Percentiles rank a stretch among this genome's conserved stretches.
These are phyloP conservation scores for Tolypocladium cylindrosporum DNA, from an alignment of 2,329 filamentous ascomycete genomes.

Conservation along the genomic window DNA sequence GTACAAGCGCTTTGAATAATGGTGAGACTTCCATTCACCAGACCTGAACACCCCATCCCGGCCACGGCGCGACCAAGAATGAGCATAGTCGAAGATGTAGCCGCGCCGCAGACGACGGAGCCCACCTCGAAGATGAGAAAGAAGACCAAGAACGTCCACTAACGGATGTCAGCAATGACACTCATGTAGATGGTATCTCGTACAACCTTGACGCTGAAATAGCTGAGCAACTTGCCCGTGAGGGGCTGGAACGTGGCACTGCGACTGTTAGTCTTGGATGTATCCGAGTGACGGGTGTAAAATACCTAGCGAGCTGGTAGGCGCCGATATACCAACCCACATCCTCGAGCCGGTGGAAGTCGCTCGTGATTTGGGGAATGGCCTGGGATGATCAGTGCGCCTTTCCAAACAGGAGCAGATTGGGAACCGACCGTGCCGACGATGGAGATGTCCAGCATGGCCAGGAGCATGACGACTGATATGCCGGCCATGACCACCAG, in stretches of 20 bases:
- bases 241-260: background rate
- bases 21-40: background rate
- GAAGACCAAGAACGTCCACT: background rate
- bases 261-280: background rate
- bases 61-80: background rate
- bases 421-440: background rate
- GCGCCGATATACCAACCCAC: background rate
- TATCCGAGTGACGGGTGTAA: background rate
- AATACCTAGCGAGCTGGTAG: background rate
- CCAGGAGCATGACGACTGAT: background rate
- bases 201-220: background rate
- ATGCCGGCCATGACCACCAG: background rate
- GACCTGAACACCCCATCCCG: background rate
- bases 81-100: background rate
- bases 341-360: background rate
- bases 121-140: background rate
- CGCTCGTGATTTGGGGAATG: background rate
- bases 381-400: background rate
- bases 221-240: background rate
- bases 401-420: background rate
- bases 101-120: background rate
- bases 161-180: background rate
- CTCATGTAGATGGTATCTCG: background rate
- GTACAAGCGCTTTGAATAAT: background rate
- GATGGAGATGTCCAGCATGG: background rate